phyloP scores from a whole-genome alignment of 2,329 filamentous ascomycete species.

The Aulographum hederae region DNA sequence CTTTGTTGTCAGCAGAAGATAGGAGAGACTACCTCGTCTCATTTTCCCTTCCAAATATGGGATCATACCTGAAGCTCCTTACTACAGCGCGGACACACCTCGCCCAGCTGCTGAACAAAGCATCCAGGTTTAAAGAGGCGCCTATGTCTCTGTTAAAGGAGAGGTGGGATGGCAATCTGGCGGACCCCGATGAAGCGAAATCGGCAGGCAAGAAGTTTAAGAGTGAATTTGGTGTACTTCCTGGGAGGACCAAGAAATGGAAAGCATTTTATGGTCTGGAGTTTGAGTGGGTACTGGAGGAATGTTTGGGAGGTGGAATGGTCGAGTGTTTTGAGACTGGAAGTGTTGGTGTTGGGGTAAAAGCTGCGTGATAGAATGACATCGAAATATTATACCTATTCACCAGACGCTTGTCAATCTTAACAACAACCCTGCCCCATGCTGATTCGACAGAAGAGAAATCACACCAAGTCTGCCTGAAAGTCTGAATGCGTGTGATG shows the following conservation, averaged over 20 bases:
- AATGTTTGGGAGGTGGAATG: constrained; percentile 50
- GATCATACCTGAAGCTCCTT: constrained; percentile 47
- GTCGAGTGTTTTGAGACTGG: constrained; percentile 60
- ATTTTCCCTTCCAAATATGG: constrained; percentile 48
- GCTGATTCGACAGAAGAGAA: too few relatives aligned
- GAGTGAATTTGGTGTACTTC: constrained; percentile 30
- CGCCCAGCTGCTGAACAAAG: constrained; percentile 35
- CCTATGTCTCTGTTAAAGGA: constrained; percentile 44
- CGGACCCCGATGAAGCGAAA: constrained; percentile 22
- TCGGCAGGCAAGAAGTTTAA: constrained; percentile 38
- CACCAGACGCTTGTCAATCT: too few relatives aligned
- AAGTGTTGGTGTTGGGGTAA: constrained; percentile 50
- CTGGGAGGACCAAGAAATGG: constrained; percentile 50
- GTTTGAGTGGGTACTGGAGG: constrained; percentile 54
- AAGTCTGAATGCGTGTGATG: too few relatives aligned
- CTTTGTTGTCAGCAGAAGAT: background rate
- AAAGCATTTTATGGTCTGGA: constrained; percentile 48
- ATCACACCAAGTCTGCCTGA: too few relatives aligned
- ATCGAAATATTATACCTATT: too few relatives aligned
- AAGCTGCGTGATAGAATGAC: constrained; percentile 8
- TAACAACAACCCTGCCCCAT: too few relatives aligned
- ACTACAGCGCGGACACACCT: constrained; percentile 44
- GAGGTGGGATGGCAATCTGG: constrained; percentile 52
- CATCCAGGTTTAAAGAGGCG: constrained; percentile 38
- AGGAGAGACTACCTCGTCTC: constrained; percentile 21